phyloP scores from a whole-genome alignment of 2,329 filamentous ascomycete species.

The Fusarium miscanthi region DNA sequence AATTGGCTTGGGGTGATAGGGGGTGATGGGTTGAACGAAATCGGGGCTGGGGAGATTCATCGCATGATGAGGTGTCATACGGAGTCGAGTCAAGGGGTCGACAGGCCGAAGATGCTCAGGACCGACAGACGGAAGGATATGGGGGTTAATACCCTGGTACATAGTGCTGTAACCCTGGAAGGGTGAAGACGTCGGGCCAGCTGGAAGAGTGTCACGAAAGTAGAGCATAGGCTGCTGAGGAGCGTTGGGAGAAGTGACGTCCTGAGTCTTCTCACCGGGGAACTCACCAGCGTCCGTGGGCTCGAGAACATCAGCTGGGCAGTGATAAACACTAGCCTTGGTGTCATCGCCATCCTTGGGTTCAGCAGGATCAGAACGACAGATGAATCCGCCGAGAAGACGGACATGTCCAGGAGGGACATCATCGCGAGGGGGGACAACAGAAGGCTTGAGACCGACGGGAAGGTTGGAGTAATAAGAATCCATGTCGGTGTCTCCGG shows the following conservation, averaged over 20 bases:
- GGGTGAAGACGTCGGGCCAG: background rate
- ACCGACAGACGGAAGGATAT: background rate
- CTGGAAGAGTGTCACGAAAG: background rate
- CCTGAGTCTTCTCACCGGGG: background rate
- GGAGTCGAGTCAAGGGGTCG: background rate
- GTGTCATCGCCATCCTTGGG: background rate
- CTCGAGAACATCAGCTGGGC: background rate
- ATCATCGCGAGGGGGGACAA: background rate
- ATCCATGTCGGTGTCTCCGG: accelerated
- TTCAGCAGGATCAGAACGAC: background rate
- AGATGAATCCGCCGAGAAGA: background rate
- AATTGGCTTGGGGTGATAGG: background rate
- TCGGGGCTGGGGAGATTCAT: background rate
- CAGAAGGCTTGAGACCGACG: background rate
- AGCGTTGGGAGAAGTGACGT: background rate
- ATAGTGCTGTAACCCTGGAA: background rate
- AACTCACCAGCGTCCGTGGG: background rate
- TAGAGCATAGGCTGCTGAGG: background rate
- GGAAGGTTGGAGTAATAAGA: background rate
- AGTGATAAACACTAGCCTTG: background rate
- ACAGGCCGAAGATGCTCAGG: background rate
- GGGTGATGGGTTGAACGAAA: background rate
- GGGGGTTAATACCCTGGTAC: background rate
- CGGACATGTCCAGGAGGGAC: background rate
- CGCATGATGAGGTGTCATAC: background rate